A percentile compares a stretch with the other conserved stretches of the same genome.
phyloP scores from a whole-genome alignment of 2,329 filamentous ascomycete species.

The Aspergillus amoenus region DNA sequence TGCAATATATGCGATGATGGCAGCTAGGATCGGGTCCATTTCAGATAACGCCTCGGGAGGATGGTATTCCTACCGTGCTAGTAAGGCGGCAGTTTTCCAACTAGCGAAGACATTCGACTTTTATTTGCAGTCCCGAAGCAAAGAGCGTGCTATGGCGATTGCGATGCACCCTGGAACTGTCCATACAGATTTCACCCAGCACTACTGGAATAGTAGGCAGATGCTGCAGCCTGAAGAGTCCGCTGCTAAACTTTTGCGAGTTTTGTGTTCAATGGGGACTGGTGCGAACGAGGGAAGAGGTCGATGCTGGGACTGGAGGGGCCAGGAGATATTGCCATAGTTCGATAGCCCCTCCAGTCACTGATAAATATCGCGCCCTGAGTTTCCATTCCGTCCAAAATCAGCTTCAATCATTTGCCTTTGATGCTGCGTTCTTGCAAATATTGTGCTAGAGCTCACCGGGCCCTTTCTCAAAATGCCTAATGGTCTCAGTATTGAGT shows the following conservation, averaged over 20 bases:
- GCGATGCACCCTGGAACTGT: slow-evolving; percentile 80
- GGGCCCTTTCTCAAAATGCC: too few species aligned
- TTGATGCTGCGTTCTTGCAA: too few species aligned
- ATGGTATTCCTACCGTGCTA: slow-evolving; percentile 79
- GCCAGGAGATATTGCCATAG: slow-evolving; percentile 60
- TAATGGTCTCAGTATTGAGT: too few species aligned
- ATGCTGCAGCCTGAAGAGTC: slow-evolving; percentile 68
- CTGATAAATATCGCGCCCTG: too few species aligned
- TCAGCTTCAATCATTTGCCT: too few species aligned
- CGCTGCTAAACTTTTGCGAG: slow-evolving; percentile 62
- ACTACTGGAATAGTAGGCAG: slow-evolving; percentile 70
- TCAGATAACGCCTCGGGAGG: slow-evolving; percentile 71
- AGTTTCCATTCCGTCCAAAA: too few species aligned
- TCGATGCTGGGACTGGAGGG: slow-evolving; percentile 69
- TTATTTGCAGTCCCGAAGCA: slow-evolving; percentile 58
- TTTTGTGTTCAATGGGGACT: slow-evolving; percentile 50
- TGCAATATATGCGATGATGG: slow-evolving; percentile 72
- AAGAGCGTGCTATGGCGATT: slow-evolving; percentile 65
- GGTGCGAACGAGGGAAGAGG: slow-evolving; percentile 53
- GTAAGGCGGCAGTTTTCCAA: slow-evolving; percentile 72
- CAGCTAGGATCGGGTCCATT: slow-evolving; percentile 73
- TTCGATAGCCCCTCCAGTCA: neutral
- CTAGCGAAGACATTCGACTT: slow-evolving; percentile 71
- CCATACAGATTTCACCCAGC: slow-evolving; percentile 68
- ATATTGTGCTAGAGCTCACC: too few species aligned